Percentiles rank a stretch among this genome's conserved stretches.
These are phyloP conservation scores for Solanum ahanhuiri DNA, from an alignment of 257 asterid genomes.

Conservation along the genomic window DNA sequence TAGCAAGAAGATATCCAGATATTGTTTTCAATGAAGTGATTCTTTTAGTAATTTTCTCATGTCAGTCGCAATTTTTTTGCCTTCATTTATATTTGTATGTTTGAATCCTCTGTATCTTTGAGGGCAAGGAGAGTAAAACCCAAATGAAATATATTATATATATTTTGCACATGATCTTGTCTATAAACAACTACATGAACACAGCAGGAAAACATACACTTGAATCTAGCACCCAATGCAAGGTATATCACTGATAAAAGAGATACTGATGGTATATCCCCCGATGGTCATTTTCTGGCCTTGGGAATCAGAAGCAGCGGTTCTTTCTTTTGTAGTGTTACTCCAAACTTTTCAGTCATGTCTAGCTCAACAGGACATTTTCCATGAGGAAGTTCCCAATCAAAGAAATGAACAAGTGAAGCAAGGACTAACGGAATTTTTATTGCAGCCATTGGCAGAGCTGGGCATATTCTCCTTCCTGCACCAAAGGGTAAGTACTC, in stretches of 20 bases:
- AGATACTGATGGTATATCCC: not conserved
- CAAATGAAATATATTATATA: not conserved
- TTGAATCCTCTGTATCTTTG: not conserved
- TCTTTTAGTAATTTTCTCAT: not conserved
- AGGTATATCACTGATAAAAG: not conserved
- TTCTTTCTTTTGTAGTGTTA: conserved; percentile 12
- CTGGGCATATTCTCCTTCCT: conserved; percentile 46
- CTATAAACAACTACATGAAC: not conserved
- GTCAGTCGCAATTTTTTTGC: not conserved
- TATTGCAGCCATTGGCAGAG: conserved; percentile 21
- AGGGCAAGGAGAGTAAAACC: not conserved
- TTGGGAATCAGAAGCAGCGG: conserved; percentile 18
- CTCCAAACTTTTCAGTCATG: conserved; percentile 14
- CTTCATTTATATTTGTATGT: not conserved
- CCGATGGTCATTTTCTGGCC: conserved; percentile 2
- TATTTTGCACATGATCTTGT: not conserved
- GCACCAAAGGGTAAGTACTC: conserved; percentile 35
- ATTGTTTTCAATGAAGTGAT: not conserved
- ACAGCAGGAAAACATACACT: not conserved
- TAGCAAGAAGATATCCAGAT: not conserved
- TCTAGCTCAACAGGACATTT: not conserved
- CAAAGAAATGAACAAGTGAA: conserved; percentile 10
- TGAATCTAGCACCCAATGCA: not conserved
- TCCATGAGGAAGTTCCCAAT: conserved; percentile 22
- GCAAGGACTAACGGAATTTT: too few species aligned